Evolutionary conservation across 768 basidiomycete species (phyloP).

Genomic region (Leccinum fibrillosum): DNA sequence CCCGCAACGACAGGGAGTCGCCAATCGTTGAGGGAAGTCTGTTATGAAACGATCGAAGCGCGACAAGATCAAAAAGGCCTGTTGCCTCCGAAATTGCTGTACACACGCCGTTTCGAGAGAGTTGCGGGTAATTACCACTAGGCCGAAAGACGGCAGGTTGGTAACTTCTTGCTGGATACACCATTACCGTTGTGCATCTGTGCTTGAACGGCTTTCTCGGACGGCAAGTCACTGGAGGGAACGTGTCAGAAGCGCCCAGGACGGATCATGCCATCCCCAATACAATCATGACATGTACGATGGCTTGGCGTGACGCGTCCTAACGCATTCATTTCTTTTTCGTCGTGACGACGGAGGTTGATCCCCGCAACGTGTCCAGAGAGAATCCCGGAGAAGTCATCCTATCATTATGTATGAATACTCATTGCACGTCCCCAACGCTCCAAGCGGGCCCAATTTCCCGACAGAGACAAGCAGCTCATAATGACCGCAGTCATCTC

Average conservation of each 20-base stretch:
- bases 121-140: not conserved
- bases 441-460: not conserved
- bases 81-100: not conserved
- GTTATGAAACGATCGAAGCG: not conserved
- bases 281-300: not conserved
- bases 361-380: not conserved
- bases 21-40: not conserved
- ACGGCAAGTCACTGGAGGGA: not conserved
- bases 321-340: not conserved
- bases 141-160: not conserved
- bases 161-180: not conserved
- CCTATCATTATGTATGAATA: not conserved
- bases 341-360: not conserved
- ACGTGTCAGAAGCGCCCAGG: not conserved
- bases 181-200: not conserved
- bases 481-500: not conserved
- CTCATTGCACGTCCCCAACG: not conserved
- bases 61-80: not conserved
- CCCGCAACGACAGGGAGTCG: not conserved
- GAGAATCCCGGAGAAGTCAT: not conserved
- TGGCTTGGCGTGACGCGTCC: not conserved
- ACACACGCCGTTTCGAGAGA: not conserved
- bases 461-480: not conserved
- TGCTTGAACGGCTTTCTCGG: not conserved
- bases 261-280: not conserved